These are phyloP conservation scores for Coprinellus aureogranulatus DNA, from an alignment of 768 basidiomycete genomes.

Conservation along the genomic window DNA sequence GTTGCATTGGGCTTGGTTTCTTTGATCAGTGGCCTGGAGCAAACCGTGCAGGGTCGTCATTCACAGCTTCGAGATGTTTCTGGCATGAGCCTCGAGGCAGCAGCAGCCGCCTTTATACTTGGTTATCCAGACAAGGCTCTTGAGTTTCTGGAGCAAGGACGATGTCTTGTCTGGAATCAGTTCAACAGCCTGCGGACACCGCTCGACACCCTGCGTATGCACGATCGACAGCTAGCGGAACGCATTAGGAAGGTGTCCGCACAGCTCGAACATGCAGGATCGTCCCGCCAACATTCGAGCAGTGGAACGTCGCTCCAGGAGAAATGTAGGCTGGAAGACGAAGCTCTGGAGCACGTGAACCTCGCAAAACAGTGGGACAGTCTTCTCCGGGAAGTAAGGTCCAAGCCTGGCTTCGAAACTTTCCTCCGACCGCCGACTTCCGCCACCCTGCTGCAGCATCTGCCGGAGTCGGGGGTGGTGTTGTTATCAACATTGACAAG, in stretches of 20 bases:
- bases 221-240: conserved; percentile 8
- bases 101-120: conserved; percentile 10
- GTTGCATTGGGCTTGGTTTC: not conserved
- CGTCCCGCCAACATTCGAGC: not conserved
- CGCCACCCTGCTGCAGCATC: not conserved
- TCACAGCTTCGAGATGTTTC: not conserved
- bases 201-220: conserved; percentile 12
- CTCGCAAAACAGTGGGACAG: conserved; percentile 15
- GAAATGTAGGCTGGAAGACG: conserved; percentile 4
- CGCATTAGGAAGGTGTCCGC: conserved; percentile 6
- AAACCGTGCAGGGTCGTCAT: not conserved
- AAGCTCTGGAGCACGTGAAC: conserved; percentile 5
- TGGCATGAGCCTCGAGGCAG: conserved; percentile 4
- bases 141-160: conserved; percentile 25
- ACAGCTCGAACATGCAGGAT: conserved; percentile 10
- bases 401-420: conserved; percentile 13
- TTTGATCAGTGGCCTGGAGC: not conserved
- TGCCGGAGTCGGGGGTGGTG: conserved; percentile 2
- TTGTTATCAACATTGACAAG: conserved; percentile 3
- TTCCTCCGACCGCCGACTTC: conserved; percentile 10
- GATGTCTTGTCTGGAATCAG: conserved; percentile 21
- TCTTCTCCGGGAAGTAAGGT: conserved; percentile 6
- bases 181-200: conserved; percentile 16
- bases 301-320: not conserved
- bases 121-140: conserved; percentile 12